Conservation (phyloP, 2,329 filamentous ascomycete genomes). For the Exophiala lecanii-corni region DNA sequence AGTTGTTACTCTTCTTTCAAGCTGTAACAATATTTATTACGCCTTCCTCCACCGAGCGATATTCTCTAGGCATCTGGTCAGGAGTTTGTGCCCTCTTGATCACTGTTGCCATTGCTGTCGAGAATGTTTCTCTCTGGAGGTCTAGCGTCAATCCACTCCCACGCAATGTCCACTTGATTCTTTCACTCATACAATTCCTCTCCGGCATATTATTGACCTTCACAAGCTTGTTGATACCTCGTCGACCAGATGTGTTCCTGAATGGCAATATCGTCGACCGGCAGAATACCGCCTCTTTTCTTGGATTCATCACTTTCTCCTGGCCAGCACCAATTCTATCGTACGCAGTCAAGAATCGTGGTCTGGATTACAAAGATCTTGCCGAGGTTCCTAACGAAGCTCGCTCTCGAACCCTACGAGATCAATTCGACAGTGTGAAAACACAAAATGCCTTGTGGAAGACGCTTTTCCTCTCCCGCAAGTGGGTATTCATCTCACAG, state of each 20-base stretch:
- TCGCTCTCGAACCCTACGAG: constrained; percentile 50
- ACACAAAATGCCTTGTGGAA: constrained; percentile 52
- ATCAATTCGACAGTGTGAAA: constrained; percentile 37
- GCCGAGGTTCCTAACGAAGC: constrained; percentile 56
- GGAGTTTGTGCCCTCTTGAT: constrained; percentile 20
- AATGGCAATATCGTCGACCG: constrained; percentile 58
- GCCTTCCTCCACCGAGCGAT: constrained; percentile 19
- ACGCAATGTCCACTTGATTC: constrained; percentile 17
- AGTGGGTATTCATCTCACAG: constrained; percentile 53
- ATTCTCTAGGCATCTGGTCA: constrained; percentile 20
- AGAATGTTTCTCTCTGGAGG: constrained; percentile 23
- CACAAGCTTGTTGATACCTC: constrained; percentile 54
- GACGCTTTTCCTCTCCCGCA: constrained; percentile 56
- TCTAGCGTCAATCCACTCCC: constrained; percentile 13
- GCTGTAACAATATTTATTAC: constrained; percentile 20
- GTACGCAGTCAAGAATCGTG: constrained; percentile 53
- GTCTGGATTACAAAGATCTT: constrained; percentile 59
- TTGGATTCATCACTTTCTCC: constrained; percentile 60
- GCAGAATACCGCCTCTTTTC: constrained; percentile 57
- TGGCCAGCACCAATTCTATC: constrained; percentile 58
- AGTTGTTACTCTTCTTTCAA: constrained; percentile 24
- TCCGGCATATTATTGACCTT: constrained; percentile 42
- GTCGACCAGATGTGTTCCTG: constrained; percentile 63
- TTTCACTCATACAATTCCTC: constrained; percentile 26
- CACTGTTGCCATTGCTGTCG: constrained; percentile 20